These are phyloP conservation scores for Royoungia palumana DNA, from an alignment of 768 basidiomycete species.

Conservation along the genomic window DNA sequence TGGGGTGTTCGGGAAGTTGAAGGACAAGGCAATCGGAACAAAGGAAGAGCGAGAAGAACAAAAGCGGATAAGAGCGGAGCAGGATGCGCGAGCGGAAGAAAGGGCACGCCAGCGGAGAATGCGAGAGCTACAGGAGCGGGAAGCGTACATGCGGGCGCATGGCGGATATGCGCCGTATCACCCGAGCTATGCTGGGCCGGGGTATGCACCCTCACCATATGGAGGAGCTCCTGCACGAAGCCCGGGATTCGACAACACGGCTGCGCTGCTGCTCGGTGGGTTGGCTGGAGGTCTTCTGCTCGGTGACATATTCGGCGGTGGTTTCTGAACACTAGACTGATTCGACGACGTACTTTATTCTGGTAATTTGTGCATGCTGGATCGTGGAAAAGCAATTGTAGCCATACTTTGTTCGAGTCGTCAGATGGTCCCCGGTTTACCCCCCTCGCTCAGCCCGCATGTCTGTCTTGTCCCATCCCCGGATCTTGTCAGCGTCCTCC, in stretches of 20 bases:
- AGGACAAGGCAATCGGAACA: constrained; percentile 61
- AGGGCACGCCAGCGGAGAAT: constrained; percentile 14
- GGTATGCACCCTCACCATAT: neutral
- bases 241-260: constrained; percentile 5
- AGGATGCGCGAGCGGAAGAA: constrained; percentile 24
- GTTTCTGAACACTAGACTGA: constrained; percentile 24
- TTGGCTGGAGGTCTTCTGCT: constrained; percentile 50
- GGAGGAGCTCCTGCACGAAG: neutral
- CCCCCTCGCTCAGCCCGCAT: constrained; percentile 78
- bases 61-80: constrained; percentile 32
- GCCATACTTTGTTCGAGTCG: neutral
- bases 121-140: constrained; percentile 27
- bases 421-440: constrained; percentile 53
- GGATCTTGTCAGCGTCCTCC: constrained; percentile 63
- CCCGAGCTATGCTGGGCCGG: constrained; percentile 12
- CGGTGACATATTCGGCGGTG: constrained; percentile 44
- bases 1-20: constrained; percentile 58
- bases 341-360: neutral
- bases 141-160: constrained; percentile 35
- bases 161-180: constrained; percentile 32
- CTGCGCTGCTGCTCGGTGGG: constrained; percentile 36
- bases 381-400: constrained; percentile 7
- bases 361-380: constrained; percentile 5
- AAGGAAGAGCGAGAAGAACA: constrained; percentile 59
- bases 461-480: constrained; percentile 69